Conservation (phyloP, 179 eudicot species). For the Pouteria campechiana region DNA sequence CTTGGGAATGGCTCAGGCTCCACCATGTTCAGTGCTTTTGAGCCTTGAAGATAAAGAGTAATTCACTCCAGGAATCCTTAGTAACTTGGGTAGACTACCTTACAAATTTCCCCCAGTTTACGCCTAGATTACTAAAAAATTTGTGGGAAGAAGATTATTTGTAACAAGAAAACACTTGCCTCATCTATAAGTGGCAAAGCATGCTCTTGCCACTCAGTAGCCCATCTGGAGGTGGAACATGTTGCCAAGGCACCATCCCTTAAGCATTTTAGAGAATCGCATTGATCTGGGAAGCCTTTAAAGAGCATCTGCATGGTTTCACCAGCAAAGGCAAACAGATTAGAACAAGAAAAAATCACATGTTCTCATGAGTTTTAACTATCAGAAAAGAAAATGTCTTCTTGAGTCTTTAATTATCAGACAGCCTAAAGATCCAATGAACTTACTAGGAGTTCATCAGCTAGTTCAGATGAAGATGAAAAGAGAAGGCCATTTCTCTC, state of each 20-base stretch:
- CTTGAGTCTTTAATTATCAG: neutral
- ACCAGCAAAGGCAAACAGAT: too few species aligned
- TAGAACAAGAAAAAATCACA: neutral
- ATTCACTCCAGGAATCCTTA: too few species aligned
- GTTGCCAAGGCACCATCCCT: slow-evolving; percentile 53
- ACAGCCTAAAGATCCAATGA: neutral
- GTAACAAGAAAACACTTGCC: slow-evolving; percentile 26
- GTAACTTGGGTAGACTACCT: too few species aligned
- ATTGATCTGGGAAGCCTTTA: slow-evolving; percentile 64
- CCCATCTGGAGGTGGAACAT: slow-evolving; percentile 64
- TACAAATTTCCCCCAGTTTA: too few species aligned
- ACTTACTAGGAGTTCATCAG: slow-evolving; percentile 83
- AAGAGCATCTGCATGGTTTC: slow-evolving; percentile 55
- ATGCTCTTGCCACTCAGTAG: slow-evolving; percentile 77
- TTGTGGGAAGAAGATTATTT: neutral
- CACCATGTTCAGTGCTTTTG: too few species aligned
- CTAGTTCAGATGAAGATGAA: slow-evolving; percentile 89
- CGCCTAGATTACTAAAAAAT: too few species aligned
- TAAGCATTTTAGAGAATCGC: slow-evolving; percentile 38
- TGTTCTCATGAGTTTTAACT: too few species aligned
- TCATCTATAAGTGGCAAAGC: slow-evolving; percentile 66
- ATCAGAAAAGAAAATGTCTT: too few species aligned
- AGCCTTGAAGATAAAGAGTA: too few species aligned
- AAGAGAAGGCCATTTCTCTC: slow-evolving; percentile 86
- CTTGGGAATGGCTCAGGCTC: too few species aligned